A percentile compares a stretch with the other conserved stretches of the same genome.
These are phyloP conservation scores for Sclerotinia nivalis DNA, from an alignment of 2,329 filamentous ascomycete genomes.

Conservation along the genomic window DNA sequence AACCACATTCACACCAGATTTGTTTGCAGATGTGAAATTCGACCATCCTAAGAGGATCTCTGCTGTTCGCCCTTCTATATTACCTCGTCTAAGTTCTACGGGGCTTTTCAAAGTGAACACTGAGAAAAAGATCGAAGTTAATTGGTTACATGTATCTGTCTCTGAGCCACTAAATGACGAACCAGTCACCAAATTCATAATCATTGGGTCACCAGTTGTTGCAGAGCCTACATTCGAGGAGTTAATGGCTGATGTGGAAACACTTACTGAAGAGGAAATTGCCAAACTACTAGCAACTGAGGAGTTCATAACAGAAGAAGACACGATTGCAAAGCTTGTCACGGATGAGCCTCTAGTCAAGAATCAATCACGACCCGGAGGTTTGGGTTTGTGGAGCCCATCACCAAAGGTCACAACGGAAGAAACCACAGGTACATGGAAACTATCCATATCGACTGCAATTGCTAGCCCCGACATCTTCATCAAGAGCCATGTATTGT, in stretches of 20 bases:
- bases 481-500: background rate
- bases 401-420: background rate
- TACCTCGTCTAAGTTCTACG: slow-evolving; percentile 28
- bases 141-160: background rate
- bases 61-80: slow-evolving; percentile 5
- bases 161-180: background rate
- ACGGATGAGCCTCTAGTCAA: background rate
- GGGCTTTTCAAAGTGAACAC: slow-evolving; percentile 26
- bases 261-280: slow-evolving; percentile 1
- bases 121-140: background rate
- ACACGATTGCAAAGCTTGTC: background rate
- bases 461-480: slow-evolving; percentile 6
- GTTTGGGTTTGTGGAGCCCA: background rate
- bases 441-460: background rate
- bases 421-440: background rate
- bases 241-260: slow-evolving; percentile 7
- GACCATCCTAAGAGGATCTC: background rate
- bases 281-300: background rate
- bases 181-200: background rate
- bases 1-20: background rate
- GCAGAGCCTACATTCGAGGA: slow-evolving; percentile 3
- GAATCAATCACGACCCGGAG: background rate
- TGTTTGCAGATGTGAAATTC: background rate
- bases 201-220: background rate
- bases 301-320: background rate